Percentiles rank a stretch among this genome's conserved stretches.
Conservation (phyloP, 2,329 filamentous ascomycete species). For the Cyphellophora europaea region DNA sequence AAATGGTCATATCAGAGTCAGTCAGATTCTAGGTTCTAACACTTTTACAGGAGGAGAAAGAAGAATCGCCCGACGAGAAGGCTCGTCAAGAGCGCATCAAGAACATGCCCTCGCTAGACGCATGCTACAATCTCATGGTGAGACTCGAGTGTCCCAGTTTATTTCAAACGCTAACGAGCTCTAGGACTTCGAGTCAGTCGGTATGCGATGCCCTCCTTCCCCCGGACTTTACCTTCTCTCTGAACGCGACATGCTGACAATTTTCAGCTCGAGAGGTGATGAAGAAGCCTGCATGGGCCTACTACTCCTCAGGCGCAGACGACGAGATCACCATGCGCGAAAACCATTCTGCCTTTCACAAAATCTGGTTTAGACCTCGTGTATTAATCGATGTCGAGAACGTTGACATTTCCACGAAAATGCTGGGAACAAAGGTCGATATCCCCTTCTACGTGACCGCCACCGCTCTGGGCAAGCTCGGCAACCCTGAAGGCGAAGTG, state of each 20-base stretch:
- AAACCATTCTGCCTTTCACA: slow-evolving; percentile 92
- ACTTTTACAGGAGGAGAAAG: slow-evolving; percentile 38
- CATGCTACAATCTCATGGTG: slow-evolving; percentile 88
- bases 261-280: slow-evolving; percentile 75
- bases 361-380: slow-evolving; percentile 91
- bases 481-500: slow-evolving; percentile 83
- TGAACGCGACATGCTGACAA: no score
- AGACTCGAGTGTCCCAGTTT: no score
- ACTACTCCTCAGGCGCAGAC: slow-evolving; percentile 89
- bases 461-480: slow-evolving; percentile 89
- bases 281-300: slow-evolving; percentile 96
- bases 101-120: slow-evolving; percentile 68
- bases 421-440: slow-evolving; percentile 77
- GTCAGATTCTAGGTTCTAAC: no score
- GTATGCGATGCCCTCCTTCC: no score
- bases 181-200: slow-evolving; percentile 98
- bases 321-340: slow-evolving; percentile 92
- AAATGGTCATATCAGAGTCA: no score
- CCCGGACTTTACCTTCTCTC: no score
- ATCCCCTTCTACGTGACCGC: slow-evolving; percentile 96
- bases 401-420: slow-evolving; percentile 79
- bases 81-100: slow-evolving; percentile 65
- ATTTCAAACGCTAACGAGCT: no score
- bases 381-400: slow-evolving; percentile 83
- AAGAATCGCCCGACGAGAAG: slow-evolving; percentile 60